Evolutionary conservation across 129 eudicot species (phyloP), one percentile per base, ranked within the genome.

Genomic region (Tagetes patula): DNA sequence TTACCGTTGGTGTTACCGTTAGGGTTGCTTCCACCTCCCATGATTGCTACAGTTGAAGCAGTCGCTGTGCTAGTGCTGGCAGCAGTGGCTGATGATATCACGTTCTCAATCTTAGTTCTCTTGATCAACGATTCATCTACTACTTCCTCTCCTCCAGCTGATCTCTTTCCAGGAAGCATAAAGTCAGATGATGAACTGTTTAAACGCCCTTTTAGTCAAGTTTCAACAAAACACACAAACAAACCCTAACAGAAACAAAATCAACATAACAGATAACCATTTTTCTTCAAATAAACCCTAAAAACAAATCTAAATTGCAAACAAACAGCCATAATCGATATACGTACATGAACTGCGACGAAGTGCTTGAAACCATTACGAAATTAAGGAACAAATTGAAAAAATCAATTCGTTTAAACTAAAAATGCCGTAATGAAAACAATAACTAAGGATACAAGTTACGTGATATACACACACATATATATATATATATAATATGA

Each of bases 161-260:
- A 72, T 85, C 98, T 87, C 96, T 92, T 92, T 76, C 85, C 86
- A 70, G 96, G 96, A 89, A 87, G 98, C 94, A 92, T 89, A 88
- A 84, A 91, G 97, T 86, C 86, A 84, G 83, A 75, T 33, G 83
- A 75, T 59, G 89, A 89, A 77, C 96, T 89, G 88, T 71, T 79
- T 5, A 69, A 77, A 74, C 48, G 75, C 65, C 69, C 46, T 67
- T 39, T 67, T 73, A 37, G 62, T 76, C 69, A 67, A n/a, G 33
- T 54, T 74, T 31, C 70, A 62, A 46, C 13, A 47, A 60, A 34
- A 60, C 54, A 45, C 10, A 72, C 43, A 72, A 36, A 43, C 56
- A 32, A 60, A 47, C 40, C 12, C 20, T 6, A 46, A 41, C 42
- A 38, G 66, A 60, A 64, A 46, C 3, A 30, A 52, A 69, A 58